Conservation (phyloP, 1,284 basidiomycete species). For the Fomitopsis palustris region DNA sequence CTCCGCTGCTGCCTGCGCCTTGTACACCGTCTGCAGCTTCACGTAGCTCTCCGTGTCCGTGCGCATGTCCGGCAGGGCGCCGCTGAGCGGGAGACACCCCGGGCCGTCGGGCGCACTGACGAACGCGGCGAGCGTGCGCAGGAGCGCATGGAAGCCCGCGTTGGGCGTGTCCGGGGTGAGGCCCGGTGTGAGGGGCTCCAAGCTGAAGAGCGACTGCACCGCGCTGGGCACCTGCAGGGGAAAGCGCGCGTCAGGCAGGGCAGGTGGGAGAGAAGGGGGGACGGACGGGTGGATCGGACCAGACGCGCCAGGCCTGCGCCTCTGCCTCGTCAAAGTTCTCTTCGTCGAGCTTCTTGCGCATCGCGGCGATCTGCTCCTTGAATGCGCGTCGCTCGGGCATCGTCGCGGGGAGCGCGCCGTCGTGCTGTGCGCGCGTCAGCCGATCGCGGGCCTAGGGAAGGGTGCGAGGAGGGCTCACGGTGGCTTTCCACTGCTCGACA, state of each 20-base stretch:
- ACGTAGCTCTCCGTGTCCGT: constrained; percentile 85
- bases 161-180: constrained; percentile 8
- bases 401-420: constrained; percentile 58
- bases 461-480: constrained; percentile 37
- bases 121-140: constrained; percentile 73
- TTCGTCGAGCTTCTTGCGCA: constrained; percentile 77
- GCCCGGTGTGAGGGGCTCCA: constrained; percentile 23
- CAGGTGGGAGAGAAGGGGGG: background rate
- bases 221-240: constrained; percentile 58
- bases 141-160: constrained; percentile 77
- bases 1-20: constrained; percentile 67
- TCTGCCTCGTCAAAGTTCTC: constrained; percentile 97
- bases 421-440: constrained; percentile 45
- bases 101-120: constrained; percentile 34
- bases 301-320: constrained; percentile 75
- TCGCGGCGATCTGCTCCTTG: constrained; percentile 57
- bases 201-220: constrained; percentile 57
- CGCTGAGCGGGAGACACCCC: constrained; percentile 45
- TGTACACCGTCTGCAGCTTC: constrained; percentile 76
- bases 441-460: background rate
- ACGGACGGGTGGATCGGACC: constrained; percentile 54
- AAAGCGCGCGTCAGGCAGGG: background rate
- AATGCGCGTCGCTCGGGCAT: constrained; percentile 77
- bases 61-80: constrained; percentile 94
- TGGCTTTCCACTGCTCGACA: constrained; percentile 76